phyloP scores from a whole-genome alignment of 768 basidiomycete species.

The Gelatoporia subvermispora region DNA sequence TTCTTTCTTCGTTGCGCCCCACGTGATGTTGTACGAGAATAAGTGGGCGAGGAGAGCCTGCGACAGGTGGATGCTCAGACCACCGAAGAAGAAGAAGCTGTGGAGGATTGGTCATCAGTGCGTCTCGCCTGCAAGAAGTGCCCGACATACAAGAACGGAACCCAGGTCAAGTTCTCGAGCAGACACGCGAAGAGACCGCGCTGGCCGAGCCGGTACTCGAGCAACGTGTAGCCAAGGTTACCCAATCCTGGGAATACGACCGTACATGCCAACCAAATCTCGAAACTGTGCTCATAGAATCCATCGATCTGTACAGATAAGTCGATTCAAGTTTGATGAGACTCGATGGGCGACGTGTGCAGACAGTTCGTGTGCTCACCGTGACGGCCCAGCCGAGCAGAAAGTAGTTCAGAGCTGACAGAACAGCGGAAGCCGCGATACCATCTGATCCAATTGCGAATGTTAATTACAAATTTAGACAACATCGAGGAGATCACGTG shows the following conservation, averaged over 20 bases:
- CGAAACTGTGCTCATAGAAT: constrained; percentile 67
- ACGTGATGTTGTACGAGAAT: constrained; percentile 53
- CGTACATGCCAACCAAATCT: constrained; percentile 70
- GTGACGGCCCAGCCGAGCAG: constrained; percentile 52
- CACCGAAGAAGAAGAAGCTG: constrained; percentile 54
- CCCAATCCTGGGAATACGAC: constrained; percentile 67
- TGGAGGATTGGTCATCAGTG: neutral
- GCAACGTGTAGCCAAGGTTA: constrained; percentile 61
- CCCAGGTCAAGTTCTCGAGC: constrained; percentile 58
- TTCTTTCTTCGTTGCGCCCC: constrained; percentile 70
- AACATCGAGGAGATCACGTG: too few relatives aligned
- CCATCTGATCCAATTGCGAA: constrained; percentile 34
- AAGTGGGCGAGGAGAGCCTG: constrained; percentile 51
- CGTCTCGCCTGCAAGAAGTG: constrained; percentile 11
- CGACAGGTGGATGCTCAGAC: constrained; percentile 49
- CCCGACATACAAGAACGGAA: constrained; percentile 75
- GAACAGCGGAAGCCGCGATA: constrained; percentile 55
- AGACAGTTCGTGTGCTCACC: too few relatives aligned
- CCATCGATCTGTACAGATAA: constrained; percentile 46
- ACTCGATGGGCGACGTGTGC: neutral
- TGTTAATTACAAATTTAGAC: neutral
- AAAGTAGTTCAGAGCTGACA: constrained; percentile 68
- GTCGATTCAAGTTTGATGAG: constrained; percentile 19
- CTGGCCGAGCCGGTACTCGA: constrained; percentile 64
- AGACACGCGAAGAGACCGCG: constrained; percentile 44